phyloP scores from a whole-genome alignment of 257 asterid species.

The Lavandula angustifolia region DNA sequence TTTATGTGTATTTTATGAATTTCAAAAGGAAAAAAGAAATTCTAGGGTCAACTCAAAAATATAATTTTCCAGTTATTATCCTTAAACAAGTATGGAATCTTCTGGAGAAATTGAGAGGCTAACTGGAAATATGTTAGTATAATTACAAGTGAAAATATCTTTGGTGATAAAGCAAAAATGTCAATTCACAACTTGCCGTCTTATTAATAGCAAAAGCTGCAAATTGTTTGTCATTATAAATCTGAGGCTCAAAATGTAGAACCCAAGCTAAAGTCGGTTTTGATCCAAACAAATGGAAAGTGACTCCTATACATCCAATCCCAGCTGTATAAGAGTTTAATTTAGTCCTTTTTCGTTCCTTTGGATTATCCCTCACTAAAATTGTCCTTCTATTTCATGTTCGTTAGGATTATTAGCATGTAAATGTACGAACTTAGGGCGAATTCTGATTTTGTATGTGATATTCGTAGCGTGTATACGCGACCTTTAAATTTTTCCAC shows the following conservation, averaged over 20 bases:
- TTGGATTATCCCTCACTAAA: too few relatives aligned
- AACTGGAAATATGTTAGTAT: neutral
- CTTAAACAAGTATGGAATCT: too few relatives aligned
- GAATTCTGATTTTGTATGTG: too few relatives aligned
- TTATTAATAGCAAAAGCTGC: constrained; percentile 23
- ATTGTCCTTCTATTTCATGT: too few relatives aligned
- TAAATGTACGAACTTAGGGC: too few relatives aligned
- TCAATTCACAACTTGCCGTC: constrained; percentile 25
- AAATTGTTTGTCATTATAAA: constrained; percentile 14
- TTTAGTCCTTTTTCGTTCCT: constrained; percentile 27
- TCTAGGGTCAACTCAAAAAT: neutral
- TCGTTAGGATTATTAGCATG: too few relatives aligned
- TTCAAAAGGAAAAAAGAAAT: too few relatives aligned
- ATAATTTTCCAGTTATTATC: too few relatives aligned
- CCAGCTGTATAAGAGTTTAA: constrained; percentile 25
- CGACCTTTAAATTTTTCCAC: too few relatives aligned
- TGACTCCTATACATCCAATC: constrained; percentile 23
- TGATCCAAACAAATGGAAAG: constrained; percentile 10
- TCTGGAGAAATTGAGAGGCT: neutral
- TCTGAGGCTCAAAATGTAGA: constrained; percentile 28
- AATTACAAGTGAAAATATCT: constrained; percentile 4
- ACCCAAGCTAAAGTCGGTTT: constrained; percentile 14
- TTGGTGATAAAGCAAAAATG: neutral
- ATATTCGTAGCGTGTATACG: too few relatives aligned
- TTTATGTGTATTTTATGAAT: too few relatives aligned